Evolutionary conservation across 257 asterid species (phyloP).

Genomic region (Solanum medicagineum): DNA sequence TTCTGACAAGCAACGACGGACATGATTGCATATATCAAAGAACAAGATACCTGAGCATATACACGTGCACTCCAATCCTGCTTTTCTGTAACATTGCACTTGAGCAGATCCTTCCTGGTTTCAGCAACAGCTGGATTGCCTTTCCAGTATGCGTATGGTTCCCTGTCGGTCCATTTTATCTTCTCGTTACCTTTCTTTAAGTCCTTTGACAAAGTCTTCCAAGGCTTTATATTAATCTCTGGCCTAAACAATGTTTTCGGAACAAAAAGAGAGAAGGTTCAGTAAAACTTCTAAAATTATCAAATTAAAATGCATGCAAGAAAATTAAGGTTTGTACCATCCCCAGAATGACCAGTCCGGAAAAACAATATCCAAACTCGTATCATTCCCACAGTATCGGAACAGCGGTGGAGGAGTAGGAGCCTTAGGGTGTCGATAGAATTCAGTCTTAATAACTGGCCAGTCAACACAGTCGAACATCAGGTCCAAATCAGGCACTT

Average conservation of each 20-base stretch:
- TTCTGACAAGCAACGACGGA: neutral
- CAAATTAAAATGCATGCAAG: neutral
- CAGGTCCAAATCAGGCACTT: slow-evolving; percentile 29
- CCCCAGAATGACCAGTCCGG: slow-evolving; percentile 54
- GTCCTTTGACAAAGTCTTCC: slow-evolving; percentile 46
- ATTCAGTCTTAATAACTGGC: slow-evolving; percentile 17
- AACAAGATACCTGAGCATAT: slow-evolving; percentile 43
- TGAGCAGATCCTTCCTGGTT: slow-evolving; percentile 61
- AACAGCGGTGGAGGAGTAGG: slow-evolving; percentile 27
- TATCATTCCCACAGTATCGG: slow-evolving; percentile 21
- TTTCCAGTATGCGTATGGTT: slow-evolving; percentile 83
- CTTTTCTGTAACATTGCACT: slow-evolving; percentile 53
- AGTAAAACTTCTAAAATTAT: neutral
- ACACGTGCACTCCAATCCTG: slow-evolving; percentile 88
- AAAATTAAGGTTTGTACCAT: slow-evolving; percentile 9
- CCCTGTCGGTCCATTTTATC: slow-evolving; percentile 59
- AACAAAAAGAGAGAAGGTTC: neutral
- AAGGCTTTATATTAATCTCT: slow-evolving; percentile 76
- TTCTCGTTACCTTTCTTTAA: slow-evolving; percentile 42
- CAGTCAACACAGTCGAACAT: slow-evolving; percentile 33
- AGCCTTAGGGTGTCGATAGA: neutral
- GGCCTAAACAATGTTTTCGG: slow-evolving; percentile 26
- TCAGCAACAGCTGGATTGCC: slow-evolving; percentile 52
- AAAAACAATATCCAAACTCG: slow-evolving; percentile 31
- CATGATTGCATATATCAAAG: neutral